Percentiles rank a stretch among this genome's conserved stretches.
Conservation (phyloP, 2,329 filamentous ascomycete genomes). For the Botrytis fragariae region DNA sequence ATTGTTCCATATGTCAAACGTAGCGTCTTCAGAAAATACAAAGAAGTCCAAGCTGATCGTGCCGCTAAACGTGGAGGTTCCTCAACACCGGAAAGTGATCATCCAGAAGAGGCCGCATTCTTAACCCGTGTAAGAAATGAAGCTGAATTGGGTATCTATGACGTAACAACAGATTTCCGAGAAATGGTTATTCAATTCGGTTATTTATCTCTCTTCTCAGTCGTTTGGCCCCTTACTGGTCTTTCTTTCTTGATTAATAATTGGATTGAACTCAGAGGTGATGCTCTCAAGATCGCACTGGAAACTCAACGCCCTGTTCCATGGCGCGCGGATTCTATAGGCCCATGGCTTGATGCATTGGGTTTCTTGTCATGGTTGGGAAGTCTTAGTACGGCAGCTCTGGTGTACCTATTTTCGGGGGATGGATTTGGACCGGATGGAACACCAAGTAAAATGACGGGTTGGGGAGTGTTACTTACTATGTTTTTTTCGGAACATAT, state of each 20-base stretch:
- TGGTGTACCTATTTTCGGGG: conserved; percentile 85
- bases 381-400: conserved; percentile 78
- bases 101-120: conserved; percentile 76
- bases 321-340: conserved; percentile 88
- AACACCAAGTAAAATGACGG: conserved; percentile 66
- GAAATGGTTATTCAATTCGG: conserved; percentile 88
- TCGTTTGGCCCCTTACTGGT: conserved; percentile 91
- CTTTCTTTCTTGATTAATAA: conserved; percentile 91
- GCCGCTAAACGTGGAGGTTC: conserved; percentile 53
- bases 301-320: conserved; percentile 88
- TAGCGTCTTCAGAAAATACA: conserved; percentile 73
- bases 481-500: conserved; percentile 87
- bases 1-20: conserved; percentile 84
- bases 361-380: conserved; percentile 93
- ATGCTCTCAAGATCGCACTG: conserved; percentile 90
- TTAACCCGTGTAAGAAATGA: conserved; percentile 79
- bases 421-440: conserved; percentile 64
- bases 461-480: conserved; percentile 76
- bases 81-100: conserved; percentile 52
- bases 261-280: conserved; percentile 90
- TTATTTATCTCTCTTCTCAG: conserved; percentile 88
- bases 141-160: conserved; percentile 77
- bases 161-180: conserved; percentile 85
- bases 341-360: conserved; percentile 83
- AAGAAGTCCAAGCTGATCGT: conserved; percentile 64